Evolutionary conservation across 345 rosid genomes (phyloP).

Genomic region (Salix udensis): DNA sequence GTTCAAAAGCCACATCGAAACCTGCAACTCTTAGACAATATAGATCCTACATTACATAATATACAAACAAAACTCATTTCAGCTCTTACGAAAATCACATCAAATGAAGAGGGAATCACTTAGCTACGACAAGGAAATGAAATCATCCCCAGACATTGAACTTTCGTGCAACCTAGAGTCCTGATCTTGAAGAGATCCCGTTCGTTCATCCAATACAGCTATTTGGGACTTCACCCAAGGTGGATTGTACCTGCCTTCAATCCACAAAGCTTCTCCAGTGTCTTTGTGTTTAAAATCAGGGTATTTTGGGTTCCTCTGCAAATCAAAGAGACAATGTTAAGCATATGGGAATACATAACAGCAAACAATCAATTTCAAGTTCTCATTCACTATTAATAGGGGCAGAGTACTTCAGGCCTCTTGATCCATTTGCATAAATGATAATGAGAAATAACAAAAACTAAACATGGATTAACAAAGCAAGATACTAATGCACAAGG

Average conservation of each 20-base stretch:
- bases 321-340: neutral
- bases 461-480: neutral
- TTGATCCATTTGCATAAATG: neutral
- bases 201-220: constrained; percentile 41
- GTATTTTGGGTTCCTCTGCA: constrained; percentile 56
- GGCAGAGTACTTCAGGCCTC: neutral
- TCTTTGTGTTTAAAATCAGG: constrained; percentile 76
- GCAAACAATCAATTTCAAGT: neutral
- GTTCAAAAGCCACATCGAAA: neutral
- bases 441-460: neutral
- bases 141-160: constrained; percentile 33
- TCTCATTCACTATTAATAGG: neutral
- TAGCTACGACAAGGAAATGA: constrained; percentile 21
- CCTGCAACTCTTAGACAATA: neutral
- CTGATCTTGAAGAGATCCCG: constrained; percentile 32
- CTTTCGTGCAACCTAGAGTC: constrained; percentile 27
- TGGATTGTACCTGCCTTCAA: constrained; percentile 58
- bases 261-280: constrained; percentile 69
- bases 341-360: neutral
- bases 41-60: neutral
- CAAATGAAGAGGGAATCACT: neutral
- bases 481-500: neutral
- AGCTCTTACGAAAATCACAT: constrained; percentile 2
- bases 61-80: neutral
- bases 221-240: constrained; percentile 59